Base-by-base conservation (phyloP, 2,329 filamentous ascomycete species). In the Cordyceps javanica region DNA sequence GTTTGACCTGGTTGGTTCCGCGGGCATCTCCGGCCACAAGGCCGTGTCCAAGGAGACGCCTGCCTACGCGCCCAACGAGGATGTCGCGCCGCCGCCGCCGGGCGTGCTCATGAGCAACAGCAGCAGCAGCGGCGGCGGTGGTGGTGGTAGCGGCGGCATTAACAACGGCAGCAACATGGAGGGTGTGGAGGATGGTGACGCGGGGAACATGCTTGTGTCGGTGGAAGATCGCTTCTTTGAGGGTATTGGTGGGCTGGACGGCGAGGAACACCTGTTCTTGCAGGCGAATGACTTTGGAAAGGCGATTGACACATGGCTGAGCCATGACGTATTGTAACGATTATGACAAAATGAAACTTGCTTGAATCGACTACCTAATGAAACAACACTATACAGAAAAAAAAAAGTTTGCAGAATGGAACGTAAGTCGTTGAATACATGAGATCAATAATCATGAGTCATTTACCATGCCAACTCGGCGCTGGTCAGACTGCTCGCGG, bases 21-120 rank as follows among this genome's bases (percentile, higher is more conserved):
- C 68, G 10, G 71, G 72, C 2, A 72, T 74, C 6, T 70, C 69
- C 3, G 70, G 69, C 0, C 72, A 74, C 62, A 71, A 70, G 48
- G 65, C 70, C 1, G 71, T 72, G n/a, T 66, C 68, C 0, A 63
- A 67, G 23, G 66, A 73, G 19, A 66, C 65, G 16, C 68, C 69
- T 0, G 68, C 66, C 0, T 73, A 72, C 49, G 69, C 72, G 1
- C 71, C 72, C 1, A 66, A 71, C 23, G 66, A 68, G 5, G 60
- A 62, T 3, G 49, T 34, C 1, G 41, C 59, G 9, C 58, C 57
- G 7, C 44, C 60, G 41, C 30, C 28, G 50, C n/a, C 19, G n/a
- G 34, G 21, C 9, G 26, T 41, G 34, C 44, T 56, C 16, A 32
- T 55, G 23, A 8, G 53, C 23, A 14, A 25, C 1, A 8, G 32